Conservation (phyloP, 2,329 filamentous ascomycete genomes). For the Clarireedia hainanense region DNA sequence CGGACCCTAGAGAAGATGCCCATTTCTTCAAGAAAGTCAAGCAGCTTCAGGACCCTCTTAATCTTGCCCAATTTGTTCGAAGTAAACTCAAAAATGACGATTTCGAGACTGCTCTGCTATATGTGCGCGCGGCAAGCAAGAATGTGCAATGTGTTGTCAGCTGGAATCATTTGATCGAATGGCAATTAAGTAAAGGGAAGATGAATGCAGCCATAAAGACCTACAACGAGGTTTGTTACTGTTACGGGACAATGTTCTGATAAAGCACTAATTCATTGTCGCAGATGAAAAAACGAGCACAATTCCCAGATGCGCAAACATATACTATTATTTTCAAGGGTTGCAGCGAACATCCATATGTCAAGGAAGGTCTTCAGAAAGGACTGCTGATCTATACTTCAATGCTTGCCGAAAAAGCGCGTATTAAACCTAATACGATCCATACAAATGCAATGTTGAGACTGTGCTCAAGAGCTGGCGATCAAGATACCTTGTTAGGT, state of each 20-base stretch:
- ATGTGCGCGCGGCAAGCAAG: constrained; percentile 64
- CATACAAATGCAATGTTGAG: constrained; percentile 86
- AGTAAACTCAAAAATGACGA: constrained; percentile 50
- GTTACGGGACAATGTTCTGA: neutral
- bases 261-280: neutral
- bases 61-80: constrained; percentile 61
- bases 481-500: constrained; percentile 75
- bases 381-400: constrained; percentile 71
- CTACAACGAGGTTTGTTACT: constrained; percentile 69
- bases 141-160: constrained; percentile 59
- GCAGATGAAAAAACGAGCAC: constrained; percentile 89
- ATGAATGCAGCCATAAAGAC: constrained; percentile 63
- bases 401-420: constrained; percentile 55
- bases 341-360: constrained; percentile 52
- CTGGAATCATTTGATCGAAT: constrained; percentile 81
- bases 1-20: constrained; percentile 2
- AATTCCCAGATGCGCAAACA: constrained; percentile 72
- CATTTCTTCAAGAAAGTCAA: constrained; percentile 18
- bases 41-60: constrained; percentile 52
- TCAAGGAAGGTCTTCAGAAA: constrained; percentile 53
- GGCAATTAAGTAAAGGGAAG: constrained; percentile 54
- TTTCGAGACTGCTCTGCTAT: constrained; percentile 56
- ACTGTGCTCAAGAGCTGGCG: constrained; percentile 65
- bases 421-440: constrained; percentile 64
- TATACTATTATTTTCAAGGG: constrained; percentile 79